Evolutionary conservation across 331 rosid genomes (phyloP), one percentile per base, ranked within the genome.

Genomic region (Acacia pycnantha): DNA sequence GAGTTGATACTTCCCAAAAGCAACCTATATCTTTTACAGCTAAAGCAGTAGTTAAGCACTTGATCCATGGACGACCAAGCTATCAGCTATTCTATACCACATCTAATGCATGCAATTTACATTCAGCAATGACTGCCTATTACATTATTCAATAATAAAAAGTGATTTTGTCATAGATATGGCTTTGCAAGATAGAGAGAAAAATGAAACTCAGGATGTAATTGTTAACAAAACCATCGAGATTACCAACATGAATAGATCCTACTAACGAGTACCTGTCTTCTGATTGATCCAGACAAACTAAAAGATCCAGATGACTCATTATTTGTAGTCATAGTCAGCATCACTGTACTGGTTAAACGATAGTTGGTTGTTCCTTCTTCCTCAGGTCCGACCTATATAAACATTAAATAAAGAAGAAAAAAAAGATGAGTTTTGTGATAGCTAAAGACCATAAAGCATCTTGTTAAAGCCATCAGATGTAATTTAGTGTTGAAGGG

Each of bases 281-380:
- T 88, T 85, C 99, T 90, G 82, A 95, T 83, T 79, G 98, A 95
- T 71, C 99, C 98, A 70, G 99, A 95, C 94, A 95, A 86, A 84
- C 88, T 89, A 81, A 95, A 95, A 33, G 91, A 88, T 66, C 99
- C 99, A 0, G 99, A 92, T 50, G 91, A 82, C 70, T 92, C 96
- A 24, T 95, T 95, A 82, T 87, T 83, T 12, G 98, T 95, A 24
- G 99, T 92, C 86, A 95, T 79, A 37, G 98, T 84, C 80, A 95
- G 91, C 99, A 95, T 93, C 78, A 95, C 97, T 15, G 99, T 93
- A 82, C 97, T 95, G 79, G 97, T 95, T 85, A 95, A 86, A 24
- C 98, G 90, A 78, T 95, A 95, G 80, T 73, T 90, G 59, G 92
- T 86, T 56, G 82, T 87, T 81, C 97, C 98, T 85, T 95, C 98